phyloP scores from a whole-genome alignment of 2,329 filamentous ascomycete species.

The Sphaerulina populicola region DNA sequence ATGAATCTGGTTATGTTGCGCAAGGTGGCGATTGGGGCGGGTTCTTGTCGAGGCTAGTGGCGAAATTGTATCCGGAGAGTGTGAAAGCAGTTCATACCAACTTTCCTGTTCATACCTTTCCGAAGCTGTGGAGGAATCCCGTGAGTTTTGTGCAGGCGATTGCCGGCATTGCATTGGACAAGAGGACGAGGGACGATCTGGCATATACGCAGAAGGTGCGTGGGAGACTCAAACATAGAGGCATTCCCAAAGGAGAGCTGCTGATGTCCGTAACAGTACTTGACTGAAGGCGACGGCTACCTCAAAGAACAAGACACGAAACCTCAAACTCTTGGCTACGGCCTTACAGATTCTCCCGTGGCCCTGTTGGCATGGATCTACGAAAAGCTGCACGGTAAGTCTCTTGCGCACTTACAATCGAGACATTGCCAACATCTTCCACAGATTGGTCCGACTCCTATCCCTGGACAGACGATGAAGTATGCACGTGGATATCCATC shows the following conservation, averaged over 20 bases:
- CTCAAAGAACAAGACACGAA: conserved; percentile 11
- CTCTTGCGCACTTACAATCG: conserved; percentile 13
- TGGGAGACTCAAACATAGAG: background rate
- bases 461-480: conserved; percentile 25
- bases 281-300: conserved; percentile 6
- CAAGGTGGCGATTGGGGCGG: conserved; percentile 65
- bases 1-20: conserved; percentile 46
- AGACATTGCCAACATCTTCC: conserved; percentile 22
- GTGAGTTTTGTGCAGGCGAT: conserved; percentile 1
- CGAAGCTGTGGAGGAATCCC: conserved; percentile 8
- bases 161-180: background rate
- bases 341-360: conserved; percentile 20
- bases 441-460: conserved; percentile 26
- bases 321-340: conserved; percentile 15
- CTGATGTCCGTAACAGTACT: conserved; percentile 3
- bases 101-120: conserved; percentile 29
- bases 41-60: conserved; percentile 54
- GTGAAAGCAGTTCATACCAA: conserved; percentile 55
- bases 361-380: conserved; percentile 22
- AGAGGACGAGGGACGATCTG: background rate
- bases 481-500: conserved; percentile 20
- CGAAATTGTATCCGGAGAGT: conserved; percentile 47
- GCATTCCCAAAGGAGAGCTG: background rate
- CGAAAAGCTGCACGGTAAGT: conserved; percentile 16
- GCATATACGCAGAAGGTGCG: conserved; percentile 7